Percentiles rank a stretch among this genome's conserved stretches.
These are phyloP conservation scores for Truncatella angustata DNA, from an alignment of 2,329 filamentous ascomycete genomes.

Conservation along the genomic window DNA sequence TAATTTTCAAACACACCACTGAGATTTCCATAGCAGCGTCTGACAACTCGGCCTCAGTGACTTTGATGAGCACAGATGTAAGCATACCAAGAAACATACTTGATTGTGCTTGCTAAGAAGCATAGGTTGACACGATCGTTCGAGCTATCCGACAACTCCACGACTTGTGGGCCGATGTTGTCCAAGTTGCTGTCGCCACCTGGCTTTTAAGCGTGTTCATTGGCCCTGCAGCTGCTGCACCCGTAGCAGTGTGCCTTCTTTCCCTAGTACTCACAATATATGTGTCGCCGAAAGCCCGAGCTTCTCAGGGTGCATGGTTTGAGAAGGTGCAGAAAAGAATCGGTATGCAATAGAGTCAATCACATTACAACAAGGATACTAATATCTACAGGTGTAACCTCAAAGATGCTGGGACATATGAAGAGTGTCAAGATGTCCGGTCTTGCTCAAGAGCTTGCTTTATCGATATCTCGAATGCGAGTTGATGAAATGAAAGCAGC, in stretches of 20 bases:
- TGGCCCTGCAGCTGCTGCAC: conserved; percentile 31
- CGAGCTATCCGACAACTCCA: conserved; percentile 33
- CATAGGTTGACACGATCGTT: conserved; percentile 35
- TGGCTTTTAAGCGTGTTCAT: conserved; percentile 32
- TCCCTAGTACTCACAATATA: conserved; percentile 24
- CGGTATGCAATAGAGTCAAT: neutral
- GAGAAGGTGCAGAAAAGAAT: conserved; percentile 8
- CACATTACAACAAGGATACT: neutral
- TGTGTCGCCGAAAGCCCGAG: conserved; percentile 17
- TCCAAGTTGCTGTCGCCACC: conserved; percentile 33
- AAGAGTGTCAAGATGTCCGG: conserved; percentile 37
- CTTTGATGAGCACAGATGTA: conserved; percentile 41
- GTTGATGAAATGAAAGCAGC: conserved; percentile 30
- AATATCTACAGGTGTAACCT: conserved; percentile 11
- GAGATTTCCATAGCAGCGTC: conserved; percentile 24
- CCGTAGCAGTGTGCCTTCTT: conserved; percentile 28
- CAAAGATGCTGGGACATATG: conserved; percentile 30
- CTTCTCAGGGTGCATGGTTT: conserved; percentile 1
- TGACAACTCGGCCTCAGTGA: conserved; percentile 34
- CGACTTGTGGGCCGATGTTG: conserved; percentile 35
- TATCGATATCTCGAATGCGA: conserved; percentile 15
- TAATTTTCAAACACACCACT: conserved; percentile 32
- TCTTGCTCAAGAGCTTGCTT: conserved; percentile 21
- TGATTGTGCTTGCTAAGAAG: neutral
- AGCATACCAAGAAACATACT: conserved; percentile 7